These are phyloP conservation scores for Coprinopsis marcescibilis DNA, from an alignment of 768 basidiomycete species.

Conservation along the genomic window DNA sequence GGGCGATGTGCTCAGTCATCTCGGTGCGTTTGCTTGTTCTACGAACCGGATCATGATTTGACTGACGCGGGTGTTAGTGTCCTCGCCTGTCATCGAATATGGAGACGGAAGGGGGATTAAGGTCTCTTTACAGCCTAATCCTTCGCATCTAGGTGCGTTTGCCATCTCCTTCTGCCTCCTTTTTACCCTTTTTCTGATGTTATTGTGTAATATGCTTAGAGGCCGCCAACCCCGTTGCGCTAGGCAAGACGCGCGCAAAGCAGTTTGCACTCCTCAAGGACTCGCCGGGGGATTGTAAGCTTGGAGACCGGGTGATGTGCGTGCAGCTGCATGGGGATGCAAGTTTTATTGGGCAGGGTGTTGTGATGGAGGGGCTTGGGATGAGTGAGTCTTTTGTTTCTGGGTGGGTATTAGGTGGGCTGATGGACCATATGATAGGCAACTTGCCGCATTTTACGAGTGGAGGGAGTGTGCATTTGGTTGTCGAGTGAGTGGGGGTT, in stretches of 20 bases:
- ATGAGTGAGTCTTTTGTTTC: slow-evolving; percentile 47
- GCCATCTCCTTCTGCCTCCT: too few relatives aligned
- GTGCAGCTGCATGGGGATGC: slow-evolving; percentile 92
- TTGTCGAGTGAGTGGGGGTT: slow-evolving; percentile 67
- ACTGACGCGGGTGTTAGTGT: slow-evolving; percentile 31
- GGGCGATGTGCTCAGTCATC: slow-evolving; percentile 87
- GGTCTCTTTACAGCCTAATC: slow-evolving; percentile 75
- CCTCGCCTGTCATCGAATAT: slow-evolving; percentile 62
- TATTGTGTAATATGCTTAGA: too few relatives aligned
- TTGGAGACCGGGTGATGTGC: slow-evolving; percentile 75
- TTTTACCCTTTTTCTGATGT: neutral
- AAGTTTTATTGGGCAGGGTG: slow-evolving; percentile 85
- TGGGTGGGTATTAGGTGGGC: neutral
- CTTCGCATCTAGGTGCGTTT: slow-evolving; percentile 61
- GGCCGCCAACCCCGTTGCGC: slow-evolving; percentile 81
- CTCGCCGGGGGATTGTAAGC: slow-evolving; percentile 45
- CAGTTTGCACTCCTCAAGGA: slow-evolving; percentile 76
- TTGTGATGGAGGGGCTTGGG: slow-evolving; percentile 84
- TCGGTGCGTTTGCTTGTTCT: slow-evolving; percentile 37
- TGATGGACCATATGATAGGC: slow-evolving; percentile 37
- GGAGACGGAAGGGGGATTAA: slow-evolving; percentile 47
- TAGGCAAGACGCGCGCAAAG: slow-evolving; percentile 88
- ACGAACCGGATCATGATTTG: neutral
- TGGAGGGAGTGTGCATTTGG: slow-evolving; percentile 85
- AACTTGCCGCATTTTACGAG: slow-evolving; percentile 89